Base-by-base conservation (phyloP, 768 basidiomycete species). In the Tephrocybe sp. region DNA sequence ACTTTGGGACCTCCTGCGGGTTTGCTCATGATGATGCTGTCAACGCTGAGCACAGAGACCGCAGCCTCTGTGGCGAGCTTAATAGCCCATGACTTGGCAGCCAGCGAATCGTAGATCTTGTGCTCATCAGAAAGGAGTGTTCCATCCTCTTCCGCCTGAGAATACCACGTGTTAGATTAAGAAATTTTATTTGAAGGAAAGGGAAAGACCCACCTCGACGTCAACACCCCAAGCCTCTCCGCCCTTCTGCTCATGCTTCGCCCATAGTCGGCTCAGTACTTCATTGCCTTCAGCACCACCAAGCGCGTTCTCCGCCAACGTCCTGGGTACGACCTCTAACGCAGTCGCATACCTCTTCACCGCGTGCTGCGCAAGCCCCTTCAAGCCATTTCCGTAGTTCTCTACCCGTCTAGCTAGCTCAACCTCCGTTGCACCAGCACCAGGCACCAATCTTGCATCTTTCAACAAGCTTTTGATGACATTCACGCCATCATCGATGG, bases 11-110 rank as follows among this genome's bases (percentile, higher is more conserved):
- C 89, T 24, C 90, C 89, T 0, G 90, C 88, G n/a, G 88, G 88
- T 63, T 91, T 92, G 71, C 88, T 91, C 83, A 94, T 93, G 72
- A 97, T 97, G 65, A 98, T 97, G 62, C 90, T 92, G 69, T 99
- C 97, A 6, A 99, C 97, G 54, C 87, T 88, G 47, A 99, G 80
- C 24, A 97, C 90, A 0, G 91, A 86, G 33, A 89, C 78, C 1
- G 94, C 93, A 15, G 93, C 91, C 63, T 97, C 93, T 0, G 92
- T 92, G 13, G 87, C 94, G n/a, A 94, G 79, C 50, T 80, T 77
- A 58, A 97, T 81, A 1, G 91, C 92, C 92, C 93, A 95, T 4
- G 84, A 73, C 66, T 94, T 95, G 15, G 91, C 88, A 8, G 84
- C 89, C 6, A 94, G 75, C n/a, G 93, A 85, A 64, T 97, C 93